A percentile compares a stretch with the other conserved stretches of the same genome.
phyloP scores from a whole-genome alignment of 2,329 filamentous ascomycete species.

The Xylariomycetidae sp. region DNA sequence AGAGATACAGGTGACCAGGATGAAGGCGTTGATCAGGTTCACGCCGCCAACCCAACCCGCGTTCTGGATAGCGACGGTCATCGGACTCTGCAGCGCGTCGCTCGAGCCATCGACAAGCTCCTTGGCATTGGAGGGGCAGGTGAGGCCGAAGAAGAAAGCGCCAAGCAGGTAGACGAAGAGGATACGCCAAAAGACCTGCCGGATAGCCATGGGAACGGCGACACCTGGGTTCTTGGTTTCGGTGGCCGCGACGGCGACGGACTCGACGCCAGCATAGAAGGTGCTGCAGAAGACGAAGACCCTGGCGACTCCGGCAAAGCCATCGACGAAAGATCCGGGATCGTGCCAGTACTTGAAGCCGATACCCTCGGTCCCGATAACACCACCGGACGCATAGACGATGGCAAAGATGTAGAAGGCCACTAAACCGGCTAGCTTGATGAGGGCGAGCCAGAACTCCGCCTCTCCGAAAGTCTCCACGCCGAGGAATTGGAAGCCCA shows the following conservation, averaged over 20 bases:
- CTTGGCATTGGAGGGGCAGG: conserved; percentile 62
- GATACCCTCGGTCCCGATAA: conserved; percentile 53
- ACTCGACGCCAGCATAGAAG: conserved; percentile 61
- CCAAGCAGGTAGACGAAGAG: conserved; percentile 61
- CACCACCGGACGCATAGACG: conserved; percentile 63
- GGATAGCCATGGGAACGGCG: conserved; percentile 52
- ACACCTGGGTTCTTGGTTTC: conserved; percentile 53
- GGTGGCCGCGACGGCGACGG: conserved; percentile 53
- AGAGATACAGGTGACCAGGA: conserved; percentile 65
- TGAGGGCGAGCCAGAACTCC: conserved; percentile 71
- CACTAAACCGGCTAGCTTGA: conserved; percentile 64
- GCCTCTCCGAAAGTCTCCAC: conserved; percentile 72
- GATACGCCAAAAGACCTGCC: conserved; percentile 56
- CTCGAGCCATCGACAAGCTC: conserved; percentile 56
- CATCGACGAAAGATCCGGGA: conserved; percentile 65
- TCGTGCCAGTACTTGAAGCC: conserved; percentile 68
- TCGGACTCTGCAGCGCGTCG: conserved; percentile 63
- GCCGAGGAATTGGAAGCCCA: conserved; percentile 63
- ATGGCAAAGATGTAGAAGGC: conserved; percentile 72
- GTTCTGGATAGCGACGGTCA: conserved; percentile 68
- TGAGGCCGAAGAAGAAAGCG: conserved; percentile 69
- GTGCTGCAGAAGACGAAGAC: conserved; percentile 66
- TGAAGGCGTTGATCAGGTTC: conserved; percentile 72
- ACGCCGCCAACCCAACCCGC: conserved; percentile 69
- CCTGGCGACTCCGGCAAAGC: conserved; percentile 58